Base-by-base conservation (phyloP, 306 rosid species). In the Pterocarpus santalinus region DNA sequence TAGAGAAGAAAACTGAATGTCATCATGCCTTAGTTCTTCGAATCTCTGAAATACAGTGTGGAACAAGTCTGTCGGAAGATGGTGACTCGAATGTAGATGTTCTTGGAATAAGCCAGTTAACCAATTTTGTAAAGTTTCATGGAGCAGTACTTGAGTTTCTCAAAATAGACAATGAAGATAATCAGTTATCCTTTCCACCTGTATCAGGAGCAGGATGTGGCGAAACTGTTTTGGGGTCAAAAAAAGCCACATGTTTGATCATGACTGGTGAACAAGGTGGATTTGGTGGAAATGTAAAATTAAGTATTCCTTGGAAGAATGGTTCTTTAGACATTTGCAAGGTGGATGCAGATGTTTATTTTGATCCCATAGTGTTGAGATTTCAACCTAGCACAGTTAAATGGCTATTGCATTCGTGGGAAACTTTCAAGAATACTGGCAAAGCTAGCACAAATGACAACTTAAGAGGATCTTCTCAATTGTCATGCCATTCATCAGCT, bases 221-320 rank as follows among this genome's bases (percentile, higher is more conserved):
- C 67, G 90, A 87, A 57, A 83, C 79, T 8, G 70, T 81, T 83
- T 69, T 81, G 65, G 87, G 70, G 46, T 72, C 93, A 81, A 72
- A 80, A 36, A 82, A 78, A 86, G 83, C 76, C 69, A 87, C 87
- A 34, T 86, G 85, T 80, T 90, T 93, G 33, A 61, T 95, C 85
- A 47, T 95, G 84, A 87, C 88, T 4, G 99, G 99, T 72, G 86
- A 83, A 60, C 86, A 80, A 55, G 93, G 91, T 36, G 98, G 98
- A 86, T 89, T 95, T 91, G 90, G 93, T 69, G 99, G 99, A 71
- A 92, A 82, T 87, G 65, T 95, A 78, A 91, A 90, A 84, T 83
- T 93, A 86, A 89, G 86, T 80, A 90, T 95, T 78, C 99, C 97
- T 79, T 91, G 97, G 99, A 93, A 88, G 88, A 92, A 92, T 87